A percentile compares a stretch with the other conserved stretches of the same genome.
phyloP scores from a whole-genome alignment of 257 asterid species.

The Leptodermis oblonga region DNA sequence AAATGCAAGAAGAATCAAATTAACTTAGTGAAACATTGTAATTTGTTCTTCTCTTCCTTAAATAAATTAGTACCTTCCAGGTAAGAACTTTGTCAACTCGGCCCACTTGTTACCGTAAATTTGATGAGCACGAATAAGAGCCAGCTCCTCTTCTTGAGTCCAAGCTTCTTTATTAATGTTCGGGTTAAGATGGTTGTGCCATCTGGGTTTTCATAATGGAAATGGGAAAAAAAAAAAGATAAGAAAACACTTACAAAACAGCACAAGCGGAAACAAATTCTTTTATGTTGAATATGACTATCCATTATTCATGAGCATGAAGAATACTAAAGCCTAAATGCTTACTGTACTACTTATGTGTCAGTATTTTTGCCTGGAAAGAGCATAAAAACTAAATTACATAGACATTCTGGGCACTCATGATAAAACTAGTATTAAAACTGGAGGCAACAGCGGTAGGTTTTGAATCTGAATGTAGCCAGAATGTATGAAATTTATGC shows the following conservation, averaged over 20 bases:
- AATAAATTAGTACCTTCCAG: constrained; percentile 66
- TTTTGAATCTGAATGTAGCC: background rate
- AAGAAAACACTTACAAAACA: background rate
- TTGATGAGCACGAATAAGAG: constrained; percentile 79
- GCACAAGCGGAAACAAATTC: background rate
- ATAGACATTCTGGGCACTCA: background rate
- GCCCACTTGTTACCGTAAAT: constrained; percentile 99
- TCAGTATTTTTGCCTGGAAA: background rate
- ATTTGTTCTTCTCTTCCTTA: constrained; percentile 13
- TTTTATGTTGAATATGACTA: background rate
- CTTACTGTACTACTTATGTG: background rate
- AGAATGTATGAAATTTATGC: background rate
- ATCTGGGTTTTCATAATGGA: constrained; percentile 33
- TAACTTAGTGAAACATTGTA: constrained; percentile 10
- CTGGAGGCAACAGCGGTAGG: background rate
- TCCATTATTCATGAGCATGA: background rate
- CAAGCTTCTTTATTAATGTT: constrained; percentile 84
- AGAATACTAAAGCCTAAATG: background rate
- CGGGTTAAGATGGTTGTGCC: constrained; percentile 99
- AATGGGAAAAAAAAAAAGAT: constrained; percentile 6
- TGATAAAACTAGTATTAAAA: background rate
- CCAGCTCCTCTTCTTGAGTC: constrained; percentile 93
- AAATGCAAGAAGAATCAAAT: constrained; percentile 9
- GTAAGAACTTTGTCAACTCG: constrained; percentile 78
- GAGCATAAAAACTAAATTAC: background rate